phyloP scores from a whole-genome alignment of 1,284 basidiomycete genomes.

The Trametes hirsuta region DNA sequence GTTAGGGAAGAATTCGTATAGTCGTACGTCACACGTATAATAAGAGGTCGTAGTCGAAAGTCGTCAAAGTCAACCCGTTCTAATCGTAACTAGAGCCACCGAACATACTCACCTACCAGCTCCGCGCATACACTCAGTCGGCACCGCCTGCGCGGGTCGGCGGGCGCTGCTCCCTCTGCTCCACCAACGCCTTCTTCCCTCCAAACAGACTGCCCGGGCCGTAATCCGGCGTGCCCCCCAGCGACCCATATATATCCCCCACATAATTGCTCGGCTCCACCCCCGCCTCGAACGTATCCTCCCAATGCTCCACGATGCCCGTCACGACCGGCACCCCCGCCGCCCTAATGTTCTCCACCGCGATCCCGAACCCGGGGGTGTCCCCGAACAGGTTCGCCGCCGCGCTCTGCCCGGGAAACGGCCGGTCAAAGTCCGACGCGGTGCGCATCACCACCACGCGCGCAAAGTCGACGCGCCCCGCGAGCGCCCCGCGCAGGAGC shows the following conservation, averaged over 20 bases:
- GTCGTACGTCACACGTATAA: no score
- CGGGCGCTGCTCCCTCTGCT: neutral
- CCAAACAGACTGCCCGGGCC: slow-evolving; percentile 16
- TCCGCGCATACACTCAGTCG: neutral
- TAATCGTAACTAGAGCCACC: no score
- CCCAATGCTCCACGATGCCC: slow-evolving; percentile 36
- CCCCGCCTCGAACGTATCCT: slow-evolving; percentile 30
- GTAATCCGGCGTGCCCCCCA: slow-evolving; percentile 34
- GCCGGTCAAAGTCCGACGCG: slow-evolving; percentile 48
- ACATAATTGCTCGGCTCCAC: slow-evolving; percentile 36
- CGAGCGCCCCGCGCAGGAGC: slow-evolving; percentile 44
- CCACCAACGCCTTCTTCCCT: neutral
- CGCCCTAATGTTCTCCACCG: slow-evolving; percentile 35
- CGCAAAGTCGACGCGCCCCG: slow-evolving; percentile 45
- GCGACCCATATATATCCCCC: slow-evolving; percentile 37
- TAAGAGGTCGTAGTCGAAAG: no score
- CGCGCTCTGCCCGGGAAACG: slow-evolving; percentile 33
- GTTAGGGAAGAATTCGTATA: no score
- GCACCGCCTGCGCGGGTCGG: neutral
- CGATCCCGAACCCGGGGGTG: slow-evolving; percentile 27
- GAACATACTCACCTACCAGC: no score
- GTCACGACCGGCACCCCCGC: slow-evolving; percentile 37
- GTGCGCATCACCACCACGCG: slow-evolving; percentile 51
- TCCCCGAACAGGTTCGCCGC: slow-evolving; percentile 29
- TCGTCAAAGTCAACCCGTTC: no score